A percentile compares a stretch with the other conserved stretches of the same genome.
Conservation (phyloP, 2,329 filamentous ascomycete genomes). For the Verticillium albo-atrum region DNA sequence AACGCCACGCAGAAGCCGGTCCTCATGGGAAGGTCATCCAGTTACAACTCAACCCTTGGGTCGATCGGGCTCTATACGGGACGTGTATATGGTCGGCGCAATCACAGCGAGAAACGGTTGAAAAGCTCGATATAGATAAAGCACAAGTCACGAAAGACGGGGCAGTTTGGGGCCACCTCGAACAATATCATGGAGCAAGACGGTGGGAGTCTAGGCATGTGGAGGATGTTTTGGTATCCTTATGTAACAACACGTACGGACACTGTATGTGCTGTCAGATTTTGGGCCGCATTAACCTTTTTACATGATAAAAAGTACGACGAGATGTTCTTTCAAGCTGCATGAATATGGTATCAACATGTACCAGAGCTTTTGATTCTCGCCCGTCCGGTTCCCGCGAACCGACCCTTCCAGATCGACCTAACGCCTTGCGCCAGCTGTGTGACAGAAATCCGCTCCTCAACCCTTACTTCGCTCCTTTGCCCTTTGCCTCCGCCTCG, state of each 20-base stretch:
- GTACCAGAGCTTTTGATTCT: background rate
- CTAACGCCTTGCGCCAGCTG: conserved; percentile 4
- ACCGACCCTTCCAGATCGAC: background rate
- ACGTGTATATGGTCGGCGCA: background rate
- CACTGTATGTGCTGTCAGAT: background rate
- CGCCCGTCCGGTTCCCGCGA: background rate
- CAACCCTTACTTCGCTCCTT: conserved; percentile 60
- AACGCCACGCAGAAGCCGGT: background rate
- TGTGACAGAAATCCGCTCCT: background rate
- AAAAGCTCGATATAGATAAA: background rate
- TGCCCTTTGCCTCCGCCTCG: conserved; percentile 84
- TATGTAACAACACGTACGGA: background rate
- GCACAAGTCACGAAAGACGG: background rate
- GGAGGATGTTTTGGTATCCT: background rate
- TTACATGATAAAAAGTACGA: background rate
- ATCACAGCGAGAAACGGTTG: background rate
- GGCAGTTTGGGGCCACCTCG: background rate
- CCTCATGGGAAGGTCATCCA: background rate
- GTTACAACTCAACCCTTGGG: background rate
- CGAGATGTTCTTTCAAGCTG: background rate
- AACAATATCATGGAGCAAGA: background rate
- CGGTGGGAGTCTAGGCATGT: background rate
- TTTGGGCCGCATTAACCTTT: background rate
- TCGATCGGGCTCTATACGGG: background rate
- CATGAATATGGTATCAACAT: background rate